These are phyloP conservation scores for Globisporangium sylvaticum DNA, from an alignment of 352 stramenopile species.

Conservation along the genomic window DNA sequence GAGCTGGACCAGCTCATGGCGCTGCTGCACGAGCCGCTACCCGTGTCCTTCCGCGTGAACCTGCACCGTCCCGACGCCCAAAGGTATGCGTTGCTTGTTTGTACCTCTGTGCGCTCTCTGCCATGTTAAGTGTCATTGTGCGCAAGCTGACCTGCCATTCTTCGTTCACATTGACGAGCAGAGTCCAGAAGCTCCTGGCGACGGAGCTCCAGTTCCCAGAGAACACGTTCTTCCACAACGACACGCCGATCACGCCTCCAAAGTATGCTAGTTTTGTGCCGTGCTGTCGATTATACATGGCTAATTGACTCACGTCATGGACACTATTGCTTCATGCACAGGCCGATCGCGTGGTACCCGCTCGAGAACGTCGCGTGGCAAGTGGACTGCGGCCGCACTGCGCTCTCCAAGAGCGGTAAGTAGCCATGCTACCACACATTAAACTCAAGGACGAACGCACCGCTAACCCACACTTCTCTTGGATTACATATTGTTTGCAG, in stretches of 20 bases:
- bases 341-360: conserved; percentile 76
- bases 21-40: conserved; percentile 71
- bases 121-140: not conserved
- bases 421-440: not conserved
- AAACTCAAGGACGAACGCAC: not conserved
- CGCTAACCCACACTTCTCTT: conserved; percentile 2
- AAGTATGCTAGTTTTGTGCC: too few relatives aligned
- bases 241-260: conserved; percentile 59
- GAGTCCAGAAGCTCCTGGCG: conserved; percentile 44
- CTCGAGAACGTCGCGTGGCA: conserved; percentile 77
- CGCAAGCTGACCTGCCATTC: not conserved
- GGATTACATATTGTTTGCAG: conserved; percentile 19
- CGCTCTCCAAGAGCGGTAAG: conserved; percentile 75
- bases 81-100: conserved; percentile 20
- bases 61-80: conserved; percentile 55
- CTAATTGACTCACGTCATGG: not conserved
- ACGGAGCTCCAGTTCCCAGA: conserved; percentile 54
- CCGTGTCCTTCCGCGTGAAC: conserved; percentile 82
- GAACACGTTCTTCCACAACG: conserved; percentile 47
- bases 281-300: not conserved
- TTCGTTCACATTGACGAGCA: conserved; percentile 13
- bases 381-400: conserved; percentile 74
- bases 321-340: conserved; percentile 11
- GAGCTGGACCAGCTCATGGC: conserved; percentile 67
- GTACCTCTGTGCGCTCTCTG: not conserved